phyloP scores from a whole-genome alignment of 2,329 filamentous ascomycete genomes.

The Aureobasidium sp. region DNA sequence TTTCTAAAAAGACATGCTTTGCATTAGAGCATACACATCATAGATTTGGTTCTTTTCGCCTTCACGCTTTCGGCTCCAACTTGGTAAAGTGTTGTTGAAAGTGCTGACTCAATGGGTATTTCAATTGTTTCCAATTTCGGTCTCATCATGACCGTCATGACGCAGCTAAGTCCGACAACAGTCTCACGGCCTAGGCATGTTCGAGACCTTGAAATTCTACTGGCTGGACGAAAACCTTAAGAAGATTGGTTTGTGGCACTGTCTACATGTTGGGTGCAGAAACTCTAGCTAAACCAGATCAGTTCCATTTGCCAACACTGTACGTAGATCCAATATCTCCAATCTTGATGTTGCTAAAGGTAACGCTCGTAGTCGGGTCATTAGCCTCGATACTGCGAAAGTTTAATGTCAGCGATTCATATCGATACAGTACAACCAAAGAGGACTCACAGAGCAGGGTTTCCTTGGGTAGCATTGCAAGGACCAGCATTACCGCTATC shows the following conservation, averaged over 20 bases:
- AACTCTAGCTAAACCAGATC: neutral
- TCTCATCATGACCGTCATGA: no score
- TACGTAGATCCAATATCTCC: constrained; percentile 54
- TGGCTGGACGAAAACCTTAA: no score
- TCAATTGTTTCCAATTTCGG: no score
- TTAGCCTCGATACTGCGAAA: constrained; percentile 34
- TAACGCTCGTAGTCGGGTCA: constrained; percentile 44
- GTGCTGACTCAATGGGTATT: no score
- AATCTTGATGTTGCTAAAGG: constrained; percentile 52
- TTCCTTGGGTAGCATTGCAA: constrained; percentile 48
- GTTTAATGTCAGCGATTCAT: neutral
- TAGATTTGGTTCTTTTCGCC: neutral
- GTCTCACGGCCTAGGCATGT: no score
- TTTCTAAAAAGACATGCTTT: neutral
- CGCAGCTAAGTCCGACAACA: no score
- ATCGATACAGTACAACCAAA: neutral
- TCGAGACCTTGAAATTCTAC: no score
- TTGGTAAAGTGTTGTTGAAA: no score
- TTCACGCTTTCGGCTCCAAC: no score
- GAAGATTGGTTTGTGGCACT: neutral
- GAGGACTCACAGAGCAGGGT: constrained; percentile 32
- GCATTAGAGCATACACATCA: neutral
- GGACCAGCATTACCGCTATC: constrained; percentile 50
- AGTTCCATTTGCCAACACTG: neutral
- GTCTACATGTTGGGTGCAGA: neutral